Percentiles rank a stretch among this genome's conserved stretches.
phyloP scores from a whole-genome alignment of 1,139 yeast genomes.

The Tardiomyces blankii region DNA sequence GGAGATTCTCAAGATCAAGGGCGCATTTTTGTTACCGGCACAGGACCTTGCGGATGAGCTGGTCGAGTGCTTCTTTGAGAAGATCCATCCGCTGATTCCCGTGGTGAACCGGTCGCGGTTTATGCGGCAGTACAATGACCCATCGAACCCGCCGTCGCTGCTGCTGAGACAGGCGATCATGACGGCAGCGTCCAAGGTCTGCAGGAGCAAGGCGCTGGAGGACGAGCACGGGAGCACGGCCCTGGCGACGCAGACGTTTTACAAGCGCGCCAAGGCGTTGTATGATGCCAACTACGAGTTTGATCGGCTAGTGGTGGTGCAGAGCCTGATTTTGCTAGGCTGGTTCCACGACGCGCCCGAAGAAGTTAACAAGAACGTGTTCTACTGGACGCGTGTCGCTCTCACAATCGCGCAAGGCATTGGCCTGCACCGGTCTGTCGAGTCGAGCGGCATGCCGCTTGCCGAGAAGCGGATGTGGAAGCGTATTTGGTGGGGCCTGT shows the following conservation, averaged over 20 bases:
- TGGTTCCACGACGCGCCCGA: constrained; percentile 76
- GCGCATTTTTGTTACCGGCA: constrained; percentile 63
- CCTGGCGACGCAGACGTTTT: constrained; percentile 53
- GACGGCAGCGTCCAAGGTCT: constrained; percentile 58
- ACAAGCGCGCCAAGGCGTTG: constrained; percentile 66
- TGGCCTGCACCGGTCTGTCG: constrained; percentile 51
- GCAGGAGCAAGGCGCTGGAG: constrained; percentile 43
- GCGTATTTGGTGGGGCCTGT: constrained; percentile 73
- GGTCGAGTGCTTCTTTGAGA: constrained; percentile 51
- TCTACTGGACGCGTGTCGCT: constrained; percentile 70
- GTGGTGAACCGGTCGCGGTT: constrained; percentile 56
- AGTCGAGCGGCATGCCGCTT: constrained; percentile 18
- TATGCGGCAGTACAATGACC: constrained; percentile 46
- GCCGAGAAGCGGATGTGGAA: constrained; percentile 53
- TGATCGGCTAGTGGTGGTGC: constrained; percentile 59
- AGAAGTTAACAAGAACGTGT: constrained; percentile 61
- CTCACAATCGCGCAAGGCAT: constrained; percentile 68
- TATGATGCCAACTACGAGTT: constrained; percentile 65
- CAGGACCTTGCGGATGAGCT: constrained; percentile 50
- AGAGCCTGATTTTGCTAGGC: constrained; percentile 53
- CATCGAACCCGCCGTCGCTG: constrained; percentile 55
- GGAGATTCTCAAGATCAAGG: constrained; percentile 54
- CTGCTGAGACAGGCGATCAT: constrained; percentile 59
- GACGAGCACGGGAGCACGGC: constrained; percentile 48
- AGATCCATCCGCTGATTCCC: constrained; percentile 62